These are phyloP conservation scores for Lobosporangium transversale DNA, from an alignment of 192 early-diverging fungal species.

Conservation along the genomic window DNA sequence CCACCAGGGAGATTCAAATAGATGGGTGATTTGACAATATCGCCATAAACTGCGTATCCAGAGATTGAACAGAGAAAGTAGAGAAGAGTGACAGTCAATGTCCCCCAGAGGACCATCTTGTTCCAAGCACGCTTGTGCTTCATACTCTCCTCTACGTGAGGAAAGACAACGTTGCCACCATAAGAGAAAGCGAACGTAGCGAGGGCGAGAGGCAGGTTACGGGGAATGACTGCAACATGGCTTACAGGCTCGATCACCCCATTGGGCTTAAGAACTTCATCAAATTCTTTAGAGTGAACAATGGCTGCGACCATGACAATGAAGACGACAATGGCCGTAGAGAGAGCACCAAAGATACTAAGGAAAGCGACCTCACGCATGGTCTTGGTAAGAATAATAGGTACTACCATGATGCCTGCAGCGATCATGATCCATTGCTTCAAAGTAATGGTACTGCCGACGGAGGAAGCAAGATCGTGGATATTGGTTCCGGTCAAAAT, in stretches of 20 bases:
- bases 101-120: conserved; percentile 60
- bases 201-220: conserved; percentile 70
- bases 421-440: conserved; percentile 69
- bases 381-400: conserved; percentile 72
- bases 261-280: conserved; percentile 6
- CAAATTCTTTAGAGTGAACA: conserved; percentile 57
- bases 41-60: conserved; percentile 74
- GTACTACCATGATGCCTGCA: conserved; percentile 64
- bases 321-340: conserved; percentile 69
- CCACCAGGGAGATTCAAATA: conserved; percentile 69
- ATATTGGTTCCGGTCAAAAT: conserved; percentile 75
- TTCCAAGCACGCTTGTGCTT: conserved; percentile 66
- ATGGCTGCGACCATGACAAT: conserved; percentile 64
- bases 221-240: conserved; percentile 56
- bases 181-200: conserved; percentile 76
- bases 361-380: conserved; percentile 75
- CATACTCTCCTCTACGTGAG: conserved; percentile 78
- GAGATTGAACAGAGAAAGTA: conserved; percentile 71
- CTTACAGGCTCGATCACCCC: conserved; percentile 4
- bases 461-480: conserved; percentile 57
- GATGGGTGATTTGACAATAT: conserved; percentile 64
- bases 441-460: conserved; percentile 50
- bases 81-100: conserved; percentile 65
- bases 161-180: conserved; percentile 77
- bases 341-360: conserved; percentile 68